Evolutionary conservation across 176 grass and related monocot genomes (phyloP), one percentile per base, ranked within the genome.

Genomic region (Hordeum marinum): DNA sequence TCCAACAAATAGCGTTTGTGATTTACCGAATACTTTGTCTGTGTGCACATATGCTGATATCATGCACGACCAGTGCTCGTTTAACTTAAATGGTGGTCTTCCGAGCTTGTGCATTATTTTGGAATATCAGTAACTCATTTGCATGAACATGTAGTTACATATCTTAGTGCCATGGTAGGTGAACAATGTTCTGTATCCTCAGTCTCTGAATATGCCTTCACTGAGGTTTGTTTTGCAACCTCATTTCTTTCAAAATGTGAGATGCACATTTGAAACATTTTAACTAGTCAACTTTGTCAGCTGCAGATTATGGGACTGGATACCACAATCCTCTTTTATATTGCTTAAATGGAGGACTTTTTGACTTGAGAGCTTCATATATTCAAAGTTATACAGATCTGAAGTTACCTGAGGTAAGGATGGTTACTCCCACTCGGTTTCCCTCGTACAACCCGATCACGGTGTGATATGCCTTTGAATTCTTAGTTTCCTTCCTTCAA

Each of bases 271-370:
- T 75, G 8, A 60, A 80, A 21, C 61, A 39, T 80, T 80, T 87
- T 54, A 84, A 55, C 81, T 70, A 37, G 61, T 91, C 68, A 61
- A 43, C 68, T 80, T 87, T 87, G 39, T 59, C 52, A 80, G 69
- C 48, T 70, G 54, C 50, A 76, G 68, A 69, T 76, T 37, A 32
- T 70, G 80, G 75, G 41, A 27, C 66, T 84, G 46, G 37, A 52
- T 42, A 29, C 14, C 24, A 29, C 67, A 40, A 45, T 75, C 57
- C 67, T 66, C 41, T 55, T 86, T 58, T 78, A 58, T 78, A 58
- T 74, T 45, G 15, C 20, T 83, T 90, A 25, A 45, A 73, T 21
- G 11, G 74, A 60, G 10, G 76, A 75, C 29, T 8, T 66, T 5
- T 11, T 8, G 75, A 41, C 69, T 52, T 31, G 20, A 62, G 18